Percentiles rank a stretch among this genome's conserved stretches.
Conservation (phyloP, 768 basidiomycete genomes). For the Termitomyces sp. region DNA sequence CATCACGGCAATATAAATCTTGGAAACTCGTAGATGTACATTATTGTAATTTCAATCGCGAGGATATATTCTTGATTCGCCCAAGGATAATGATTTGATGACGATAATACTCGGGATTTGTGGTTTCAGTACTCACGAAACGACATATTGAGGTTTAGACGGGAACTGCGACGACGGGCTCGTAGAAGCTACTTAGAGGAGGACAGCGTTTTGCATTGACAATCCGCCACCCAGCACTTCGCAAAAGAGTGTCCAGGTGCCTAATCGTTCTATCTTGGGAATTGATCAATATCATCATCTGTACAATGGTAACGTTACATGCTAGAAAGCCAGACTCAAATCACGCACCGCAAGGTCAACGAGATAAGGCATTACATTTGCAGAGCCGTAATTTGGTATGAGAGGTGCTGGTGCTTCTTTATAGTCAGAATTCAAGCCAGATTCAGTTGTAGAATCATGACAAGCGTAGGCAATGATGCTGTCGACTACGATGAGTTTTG, state of each 20-base stretch:
- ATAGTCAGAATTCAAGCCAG: neutral
- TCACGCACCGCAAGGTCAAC: neutral
- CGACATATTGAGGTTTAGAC: neutral
- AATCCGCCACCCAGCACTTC: constrained; percentile 6
- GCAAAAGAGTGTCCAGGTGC: constrained; percentile 1
- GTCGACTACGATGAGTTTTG: constrained; percentile 33
- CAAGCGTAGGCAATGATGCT: constrained; percentile 22
- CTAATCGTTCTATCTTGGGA: constrained; percentile 7
- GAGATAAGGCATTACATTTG: neutral
- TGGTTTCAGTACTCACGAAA: too few species aligned
- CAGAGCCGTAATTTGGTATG: neutral
- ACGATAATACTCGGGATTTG: too few species aligned
- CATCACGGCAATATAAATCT: too few species aligned
- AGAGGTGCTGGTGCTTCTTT: constrained; percentile 4
- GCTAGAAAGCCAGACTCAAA: neutral
- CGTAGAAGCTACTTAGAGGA: constrained; percentile 5
- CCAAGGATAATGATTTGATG: too few species aligned
- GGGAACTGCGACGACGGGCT: constrained; percentile 8
- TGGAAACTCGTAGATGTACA: constrained; percentile 1
- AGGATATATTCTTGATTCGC: neutral
- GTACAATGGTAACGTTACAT: neutral
- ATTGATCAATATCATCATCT: constrained; percentile 12
- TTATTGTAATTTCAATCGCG: neutral
- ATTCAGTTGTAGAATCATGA: neutral
- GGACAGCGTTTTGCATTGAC: neutral